A percentile compares a stretch with the other conserved stretches of the same genome.
phyloP scores from a whole-genome alignment of 1,284 basidiomycete genomes.

The Cystobasidium slooffiae region DNA sequence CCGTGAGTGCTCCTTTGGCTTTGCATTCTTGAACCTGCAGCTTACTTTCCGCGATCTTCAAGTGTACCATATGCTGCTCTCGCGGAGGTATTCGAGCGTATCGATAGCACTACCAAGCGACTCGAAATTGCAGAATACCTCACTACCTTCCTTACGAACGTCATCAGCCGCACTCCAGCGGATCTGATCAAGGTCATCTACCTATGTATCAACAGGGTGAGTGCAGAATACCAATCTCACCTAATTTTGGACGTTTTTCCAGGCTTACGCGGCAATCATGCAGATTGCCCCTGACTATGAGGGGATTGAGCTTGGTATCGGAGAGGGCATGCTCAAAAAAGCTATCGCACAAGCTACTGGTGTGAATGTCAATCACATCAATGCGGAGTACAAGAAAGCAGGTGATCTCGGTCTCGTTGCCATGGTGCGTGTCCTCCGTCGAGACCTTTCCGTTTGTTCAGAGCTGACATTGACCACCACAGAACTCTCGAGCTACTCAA shows the following conservation, averaged over 20 bases:
- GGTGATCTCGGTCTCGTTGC: constrained; percentile 96
- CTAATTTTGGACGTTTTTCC: not conserved
- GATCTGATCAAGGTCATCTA: constrained; percentile 88
- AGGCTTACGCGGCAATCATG: not conserved
- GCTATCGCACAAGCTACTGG: constrained; percentile 95
- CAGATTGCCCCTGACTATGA: constrained; percentile 94
- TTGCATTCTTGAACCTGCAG: not conserved
- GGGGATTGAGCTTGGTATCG: constrained; percentile 94
- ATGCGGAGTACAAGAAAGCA: constrained; percentile 88
- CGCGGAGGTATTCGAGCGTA: constrained; percentile 82
- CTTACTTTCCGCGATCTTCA: not conserved
- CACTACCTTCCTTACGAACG: constrained; percentile 83
- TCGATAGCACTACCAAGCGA: constrained; percentile 94
- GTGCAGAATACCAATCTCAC: not conserved
- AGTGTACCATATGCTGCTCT: constrained; percentile 94
- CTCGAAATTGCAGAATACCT: constrained; percentile 89
- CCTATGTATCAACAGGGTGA: constrained; percentile 92
- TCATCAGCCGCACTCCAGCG: constrained; percentile 79
- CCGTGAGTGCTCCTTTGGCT: constrained; percentile 79
- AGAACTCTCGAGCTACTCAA: constrained; percentile 91
- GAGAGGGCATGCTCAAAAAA: constrained; percentile 91
- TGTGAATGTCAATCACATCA: constrained; percentile 77
- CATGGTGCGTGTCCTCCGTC: no score
- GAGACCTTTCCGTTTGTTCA: no score
- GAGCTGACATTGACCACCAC: no score